phyloP scores from a whole-genome alignment of 1,284 basidiomycete genomes.

The Trichosporon ovoides region DNA sequence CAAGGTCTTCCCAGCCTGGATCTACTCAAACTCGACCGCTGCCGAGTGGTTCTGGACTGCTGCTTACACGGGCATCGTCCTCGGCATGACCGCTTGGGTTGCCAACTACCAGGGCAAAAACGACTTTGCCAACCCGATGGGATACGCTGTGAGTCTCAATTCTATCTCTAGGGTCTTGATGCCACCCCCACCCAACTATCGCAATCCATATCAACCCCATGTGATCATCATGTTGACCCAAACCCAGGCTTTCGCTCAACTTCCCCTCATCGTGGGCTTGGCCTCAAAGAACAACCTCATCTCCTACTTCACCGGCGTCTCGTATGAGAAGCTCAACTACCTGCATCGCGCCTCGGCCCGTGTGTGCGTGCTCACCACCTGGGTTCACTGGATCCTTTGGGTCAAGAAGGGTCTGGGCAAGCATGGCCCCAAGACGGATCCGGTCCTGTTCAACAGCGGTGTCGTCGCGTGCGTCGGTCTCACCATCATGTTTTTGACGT shows the following conservation, averaged over 20 bases:
- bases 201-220: neutral
- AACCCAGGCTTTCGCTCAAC: slow-evolving; percentile 44
- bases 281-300: slow-evolving; percentile 63
- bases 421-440: neutral
- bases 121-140: slow-evolving; percentile 14
- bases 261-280: slow-evolving; percentile 59
- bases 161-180: neutral
- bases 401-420: slow-evolving; percentile 14
- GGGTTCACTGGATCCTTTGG: slow-evolving; percentile 34
- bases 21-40: slow-evolving; percentile 9
- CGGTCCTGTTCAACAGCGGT: neutral
- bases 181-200: neutral
- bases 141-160: slow-evolving; percentile 1
- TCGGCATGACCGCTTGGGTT: slow-evolving; percentile 16
- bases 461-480: slow-evolving; percentile 33
- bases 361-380: slow-evolving; percentile 26
- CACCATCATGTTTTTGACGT: slow-evolving; percentile 50
- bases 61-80: slow-evolving; percentile 16
- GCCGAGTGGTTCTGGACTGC: slow-evolving; percentile 19
- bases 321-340: slow-evolving; percentile 55
- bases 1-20: slow-evolving; percentile 18
- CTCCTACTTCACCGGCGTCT: slow-evolving; percentile 59
- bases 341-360: slow-evolving; percentile 38
- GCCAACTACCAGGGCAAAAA: slow-evolving; percentile 7
- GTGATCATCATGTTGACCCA: neutral